Evolutionary conservation across 163 green algal species (phyloP), one percentile per base, ranked within the genome.

Genomic region (Chlamydomonas reinhardtii): DNA sequence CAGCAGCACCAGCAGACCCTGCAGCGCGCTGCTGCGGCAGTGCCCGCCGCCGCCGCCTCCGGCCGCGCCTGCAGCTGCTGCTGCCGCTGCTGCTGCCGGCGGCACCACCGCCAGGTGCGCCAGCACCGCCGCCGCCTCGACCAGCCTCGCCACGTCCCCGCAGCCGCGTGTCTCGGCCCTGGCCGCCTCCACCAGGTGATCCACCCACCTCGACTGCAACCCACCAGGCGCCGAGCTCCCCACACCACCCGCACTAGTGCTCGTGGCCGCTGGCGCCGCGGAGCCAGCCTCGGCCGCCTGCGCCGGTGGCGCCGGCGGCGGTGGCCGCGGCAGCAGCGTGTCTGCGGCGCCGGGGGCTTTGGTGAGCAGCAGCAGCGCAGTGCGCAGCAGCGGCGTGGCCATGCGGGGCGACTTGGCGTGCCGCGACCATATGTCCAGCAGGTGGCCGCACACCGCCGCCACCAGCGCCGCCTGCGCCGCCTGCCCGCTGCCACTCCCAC

Each of bases 121-220:
- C 72, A 98, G 89, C 77, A 96, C 74, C 17, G 79, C 77, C 11
- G 84, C 92, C 11, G 85, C 94, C n/a, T 92, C 90, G 31, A 94
- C 70, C 70, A 98, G 91, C 43, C 95, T 91, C 0, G 89, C 65
- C 12, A 98, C 88, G 77, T 98, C 96, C 25, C 54, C 80, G 87
- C 92, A 96, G 31, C 89, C 91, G 11, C 89, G 81, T 0, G 91
- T 89, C 82, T 96, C 93, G 20, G 82, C 76, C 9, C 90, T 76
- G 20, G 91, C 78, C 35, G 92, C 59, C 65, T 89, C 83, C 62
- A 98, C 76, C 64, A 97, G 61, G 61, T 88, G 75, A 2, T 77
- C 83, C 12, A 87, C 71, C 54, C 94, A 89, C 1, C 65, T 37
- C 29, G 76, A 76, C 24, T 61, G 71, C 25, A 4, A 14, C 27